A percentile compares a stretch with the other conserved stretches of the same genome.
Conservation (phyloP, 768 basidiomycete genomes). For the Cystofilobasidium bisporidii region DNA sequence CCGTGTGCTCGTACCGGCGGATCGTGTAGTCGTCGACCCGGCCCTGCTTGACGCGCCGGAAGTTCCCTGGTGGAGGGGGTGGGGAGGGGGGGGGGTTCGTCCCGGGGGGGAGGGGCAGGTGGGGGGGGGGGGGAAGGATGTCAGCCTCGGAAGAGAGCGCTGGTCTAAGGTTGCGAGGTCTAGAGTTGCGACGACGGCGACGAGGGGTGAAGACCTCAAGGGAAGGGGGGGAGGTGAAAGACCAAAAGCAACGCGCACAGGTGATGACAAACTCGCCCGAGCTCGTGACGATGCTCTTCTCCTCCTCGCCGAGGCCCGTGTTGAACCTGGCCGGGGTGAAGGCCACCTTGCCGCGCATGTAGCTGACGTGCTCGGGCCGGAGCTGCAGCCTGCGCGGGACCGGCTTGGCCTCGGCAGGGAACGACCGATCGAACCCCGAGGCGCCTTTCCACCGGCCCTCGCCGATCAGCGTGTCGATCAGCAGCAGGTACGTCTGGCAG, state of each 20-base stretch:
- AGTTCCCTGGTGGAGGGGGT: slow-evolving; percentile 52
- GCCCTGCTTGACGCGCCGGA: slow-evolving; percentile 87
- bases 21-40: slow-evolving; percentile 58
- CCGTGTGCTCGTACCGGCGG: slow-evolving; percentile 64
- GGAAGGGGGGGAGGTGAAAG: not conserved
- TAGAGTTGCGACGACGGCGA: too few relatives aligned
- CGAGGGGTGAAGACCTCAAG: too few relatives aligned
- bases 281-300: slow-evolving; percentile 44
- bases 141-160: too few relatives aligned
- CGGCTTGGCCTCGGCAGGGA: slow-evolving; percentile 90
- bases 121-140: too few relatives aligned
- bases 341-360: slow-evolving; percentile 93
- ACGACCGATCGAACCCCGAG: slow-evolving; percentile 83
- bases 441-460: slow-evolving; percentile 51
- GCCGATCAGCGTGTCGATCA: slow-evolving; percentile 91
- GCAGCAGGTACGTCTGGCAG: slow-evolving; percentile 80
- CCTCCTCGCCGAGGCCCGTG: slow-evolving; percentile 71
- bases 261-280: slow-evolving; percentile 66
- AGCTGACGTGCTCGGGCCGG: slow-evolving; percentile 81
- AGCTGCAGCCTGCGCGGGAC: slow-evolving; percentile 79
- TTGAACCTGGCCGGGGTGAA: slow-evolving; percentile 98
- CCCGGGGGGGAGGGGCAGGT: too few relatives aligned
- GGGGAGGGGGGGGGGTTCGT: too few relatives aligned
- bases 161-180: too few relatives aligned
- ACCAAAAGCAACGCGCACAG: slow-evolving; percentile 43